A percentile compares a stretch with the other conserved stretches of the same genome.
Evolutionary conservation across 352 stramenopile species (phyloP).

Genomic region (Phytophthora melonis): DNA sequence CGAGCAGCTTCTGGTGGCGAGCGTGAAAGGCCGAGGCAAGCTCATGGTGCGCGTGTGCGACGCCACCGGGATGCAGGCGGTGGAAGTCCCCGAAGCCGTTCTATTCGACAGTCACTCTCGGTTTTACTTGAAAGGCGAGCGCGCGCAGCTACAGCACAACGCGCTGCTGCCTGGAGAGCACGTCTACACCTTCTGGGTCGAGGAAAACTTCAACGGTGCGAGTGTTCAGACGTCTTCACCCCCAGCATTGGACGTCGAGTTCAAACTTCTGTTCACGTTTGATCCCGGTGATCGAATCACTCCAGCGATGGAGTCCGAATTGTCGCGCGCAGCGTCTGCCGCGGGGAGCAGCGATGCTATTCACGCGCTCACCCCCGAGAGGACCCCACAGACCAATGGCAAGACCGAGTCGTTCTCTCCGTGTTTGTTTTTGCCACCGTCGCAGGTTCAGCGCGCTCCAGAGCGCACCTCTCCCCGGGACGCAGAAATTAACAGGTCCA

Average conservation of each 20-base stretch:
- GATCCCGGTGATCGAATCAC: constrained; percentile 33
- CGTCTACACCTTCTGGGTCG: constrained; percentile 81
- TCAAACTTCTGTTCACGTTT: constrained; percentile 57
- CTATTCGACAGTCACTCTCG: constrained; percentile 77
- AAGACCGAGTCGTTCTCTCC: constrained; percentile 24
- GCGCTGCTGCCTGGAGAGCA: constrained; percentile 59
- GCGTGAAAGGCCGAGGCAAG: constrained; percentile 57
- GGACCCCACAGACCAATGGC: neutral
- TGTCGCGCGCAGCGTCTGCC: constrained; percentile 7
- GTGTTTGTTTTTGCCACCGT: constrained; percentile 42
- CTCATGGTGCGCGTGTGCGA: constrained; percentile 75
- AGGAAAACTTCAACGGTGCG: constrained; percentile 26
- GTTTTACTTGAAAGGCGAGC: constrained; percentile 61
- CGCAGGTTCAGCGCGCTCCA: constrained; percentile 17
- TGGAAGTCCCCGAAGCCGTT: constrained; percentile 66
- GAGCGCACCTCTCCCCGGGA: constrained; percentile 5
- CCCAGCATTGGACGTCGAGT: constrained; percentile 44
- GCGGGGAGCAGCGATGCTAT: constrained; percentile 17
- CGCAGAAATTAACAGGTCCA: constrained; percentile 9
- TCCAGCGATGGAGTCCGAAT: constrained; percentile 27
- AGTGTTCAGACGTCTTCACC: constrained; percentile 18
- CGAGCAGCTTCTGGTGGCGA: constrained; percentile 70
- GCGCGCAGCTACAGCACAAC: constrained; percentile 51
- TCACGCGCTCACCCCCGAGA: constrained; percentile 13
- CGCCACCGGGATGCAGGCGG: constrained; percentile 47